Evolutionary conservation across 441 rosid species (phyloP).

Genomic region (Codiaeum variegatum): DNA sequence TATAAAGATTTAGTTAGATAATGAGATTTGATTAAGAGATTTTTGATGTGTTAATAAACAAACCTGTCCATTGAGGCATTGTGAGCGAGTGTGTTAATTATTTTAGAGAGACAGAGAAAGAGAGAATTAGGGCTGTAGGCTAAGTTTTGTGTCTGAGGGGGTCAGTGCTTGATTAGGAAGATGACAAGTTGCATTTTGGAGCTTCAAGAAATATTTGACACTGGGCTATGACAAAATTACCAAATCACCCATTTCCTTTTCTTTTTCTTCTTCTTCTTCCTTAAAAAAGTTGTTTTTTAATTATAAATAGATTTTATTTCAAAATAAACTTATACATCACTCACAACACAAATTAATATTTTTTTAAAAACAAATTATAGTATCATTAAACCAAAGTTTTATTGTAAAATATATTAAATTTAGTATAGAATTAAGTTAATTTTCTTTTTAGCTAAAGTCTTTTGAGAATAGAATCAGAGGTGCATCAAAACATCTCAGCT

Average conservation of each 20-base stretch:
- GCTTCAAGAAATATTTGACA: conserved; percentile 8
- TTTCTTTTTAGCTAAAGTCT: too few relatives aligned
- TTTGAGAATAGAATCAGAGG: too few relatives aligned
- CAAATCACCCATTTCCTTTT: not conserved
- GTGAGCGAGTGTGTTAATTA: not conserved
- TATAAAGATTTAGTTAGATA: not conserved
- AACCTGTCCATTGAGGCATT: conserved; percentile 23
- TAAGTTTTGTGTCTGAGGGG: conserved; percentile 9
- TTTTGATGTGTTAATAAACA: not conserved
- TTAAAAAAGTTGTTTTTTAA: not conserved
- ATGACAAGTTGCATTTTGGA: conserved; percentile 25
- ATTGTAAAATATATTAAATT: too few relatives aligned
- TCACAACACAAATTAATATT: too few relatives aligned
- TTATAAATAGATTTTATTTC: too few relatives aligned
- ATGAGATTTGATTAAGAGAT: not conserved
- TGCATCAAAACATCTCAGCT: too few relatives aligned
- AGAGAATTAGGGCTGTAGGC: conserved; percentile 12
- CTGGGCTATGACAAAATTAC: conserved; percentile 9
- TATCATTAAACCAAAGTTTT: too few relatives aligned
- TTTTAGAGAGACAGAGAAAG: not conserved
- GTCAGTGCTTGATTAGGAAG: conserved; percentile 20
- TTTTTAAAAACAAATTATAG: too few relatives aligned
- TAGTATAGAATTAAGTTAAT: too few relatives aligned
- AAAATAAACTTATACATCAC: too few relatives aligned
- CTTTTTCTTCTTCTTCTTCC: not conserved